Conservation (phyloP, 192 early-diverging fungal genomes). For the Podila minutissima region DNA sequence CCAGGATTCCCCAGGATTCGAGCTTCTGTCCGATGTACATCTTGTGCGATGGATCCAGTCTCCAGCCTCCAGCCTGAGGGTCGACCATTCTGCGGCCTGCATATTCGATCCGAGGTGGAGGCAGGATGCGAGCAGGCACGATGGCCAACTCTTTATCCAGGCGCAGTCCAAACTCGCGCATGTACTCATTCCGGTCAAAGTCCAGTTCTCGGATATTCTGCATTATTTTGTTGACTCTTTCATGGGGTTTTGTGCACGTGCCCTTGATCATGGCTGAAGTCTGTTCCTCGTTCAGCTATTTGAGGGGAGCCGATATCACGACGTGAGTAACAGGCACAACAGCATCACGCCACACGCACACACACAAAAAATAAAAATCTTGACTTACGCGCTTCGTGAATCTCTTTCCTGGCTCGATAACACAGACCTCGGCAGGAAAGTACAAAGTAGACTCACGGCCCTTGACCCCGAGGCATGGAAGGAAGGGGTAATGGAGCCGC, state of each 20-base stretch:
- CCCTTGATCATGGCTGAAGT: constrained; percentile 95
- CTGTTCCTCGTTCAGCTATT: constrained; percentile 84
- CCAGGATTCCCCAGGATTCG: constrained; percentile 76
- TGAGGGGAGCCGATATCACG: not conserved
- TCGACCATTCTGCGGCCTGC: not conserved
- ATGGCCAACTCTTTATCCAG: constrained; percentile 67
- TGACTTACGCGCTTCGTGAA: constrained; percentile 75
- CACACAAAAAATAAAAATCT: constrained; percentile 29
- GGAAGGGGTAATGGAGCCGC: constrained; percentile 74
- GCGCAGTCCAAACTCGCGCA: constrained; percentile 70
- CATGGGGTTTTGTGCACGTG: constrained; percentile 75
- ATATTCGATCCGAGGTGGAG: constrained; percentile 73
- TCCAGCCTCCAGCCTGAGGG: constrained; percentile 25
- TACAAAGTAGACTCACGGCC: constrained; percentile 41
- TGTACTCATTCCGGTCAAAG: constrained; percentile 66
- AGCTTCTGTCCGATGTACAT: constrained; percentile 70
- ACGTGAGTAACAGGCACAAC: not conserved
- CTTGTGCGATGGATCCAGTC: constrained; percentile 79
- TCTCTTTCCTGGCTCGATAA: constrained; percentile 82
- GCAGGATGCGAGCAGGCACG: constrained; percentile 77
- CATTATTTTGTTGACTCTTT: constrained; percentile 72
- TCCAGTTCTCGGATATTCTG: constrained; percentile 64
- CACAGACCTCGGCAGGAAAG: constrained; percentile 91
- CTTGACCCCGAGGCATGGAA: constrained; percentile 83
- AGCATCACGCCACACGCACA: not conserved